Percentiles rank a stretch among this genome's conserved stretches.
phyloP scores from a whole-genome alignment of 2,329 filamentous ascomycete species.

The Apiospora hydei region DNA sequence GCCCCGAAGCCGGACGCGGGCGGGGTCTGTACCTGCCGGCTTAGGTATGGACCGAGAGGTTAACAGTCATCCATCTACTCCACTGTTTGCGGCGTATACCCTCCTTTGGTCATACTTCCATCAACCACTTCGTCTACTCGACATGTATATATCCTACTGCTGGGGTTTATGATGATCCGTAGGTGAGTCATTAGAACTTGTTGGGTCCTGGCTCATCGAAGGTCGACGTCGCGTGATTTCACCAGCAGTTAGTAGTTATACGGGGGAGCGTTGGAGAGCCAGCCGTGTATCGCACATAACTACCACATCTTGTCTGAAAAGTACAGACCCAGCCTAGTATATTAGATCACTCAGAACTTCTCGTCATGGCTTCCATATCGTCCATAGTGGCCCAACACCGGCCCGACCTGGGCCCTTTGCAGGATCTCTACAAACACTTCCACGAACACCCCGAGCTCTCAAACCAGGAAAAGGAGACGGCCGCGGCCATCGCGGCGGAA shows the following conservation, averaged over 20 bases:
- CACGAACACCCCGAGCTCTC: slow-evolving; percentile 37
- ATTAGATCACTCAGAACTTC: neutral
- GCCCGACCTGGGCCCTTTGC: slow-evolving; percentile 1
- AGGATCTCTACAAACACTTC: slow-evolving; percentile 32
- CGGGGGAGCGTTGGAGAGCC: neutral
- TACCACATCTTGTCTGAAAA: neutral
- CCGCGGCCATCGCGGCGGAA: slow-evolving; percentile 27
- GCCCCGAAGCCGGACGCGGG: slow-evolving; percentile 11
- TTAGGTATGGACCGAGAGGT: neutral
- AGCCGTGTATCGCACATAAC: neutral
- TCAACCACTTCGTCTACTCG: neutral
- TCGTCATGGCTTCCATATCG: neutral
- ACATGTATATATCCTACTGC: neutral
- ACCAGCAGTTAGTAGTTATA: neutral
- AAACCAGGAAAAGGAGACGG: slow-evolving; percentile 32
- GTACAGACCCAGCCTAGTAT: neutral
- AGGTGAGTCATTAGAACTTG: neutral
- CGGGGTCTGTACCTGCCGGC: neutral
- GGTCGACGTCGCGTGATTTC: neutral
- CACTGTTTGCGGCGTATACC: neutral
- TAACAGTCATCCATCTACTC: neutral
- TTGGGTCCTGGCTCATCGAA: neutral
- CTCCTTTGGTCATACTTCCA: neutral
- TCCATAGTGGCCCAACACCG: slow-evolving; percentile 15
- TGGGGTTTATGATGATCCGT: no score